These are phyloP conservation scores for Coniosporium apollinis DNA, from an alignment of 495 filamentous ascomycete genomes.

Conservation along the genomic window DNA sequence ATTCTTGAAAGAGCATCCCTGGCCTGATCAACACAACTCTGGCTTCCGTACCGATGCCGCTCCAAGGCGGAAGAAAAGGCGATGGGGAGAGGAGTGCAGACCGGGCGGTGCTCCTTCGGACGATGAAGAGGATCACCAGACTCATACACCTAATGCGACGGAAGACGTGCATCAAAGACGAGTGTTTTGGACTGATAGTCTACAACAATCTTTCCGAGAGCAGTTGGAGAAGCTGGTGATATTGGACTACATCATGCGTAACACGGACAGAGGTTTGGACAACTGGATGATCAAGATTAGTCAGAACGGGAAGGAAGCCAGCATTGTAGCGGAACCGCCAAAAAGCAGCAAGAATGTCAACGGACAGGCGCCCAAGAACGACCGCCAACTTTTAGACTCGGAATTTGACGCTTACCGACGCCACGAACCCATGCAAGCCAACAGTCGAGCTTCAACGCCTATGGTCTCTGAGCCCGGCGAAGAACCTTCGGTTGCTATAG, in stretches of 20 bases:
- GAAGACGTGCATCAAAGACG: conserved; percentile 30
- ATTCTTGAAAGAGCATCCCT: conserved; percentile 86
- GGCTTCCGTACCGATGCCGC: conserved; percentile 55
- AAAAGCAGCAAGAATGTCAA: conserved; percentile 38
- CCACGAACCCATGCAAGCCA: conserved; percentile 72
- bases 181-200: conserved; percentile 73
- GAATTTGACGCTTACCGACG: conserved; percentile 49
- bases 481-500: conserved; percentile 54
- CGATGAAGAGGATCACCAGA: conserved; percentile 51
- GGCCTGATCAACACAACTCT: conserved; percentile 86
- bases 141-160: conserved; percentile 24
- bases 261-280: conserved; percentile 90
- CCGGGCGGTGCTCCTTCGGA: conserved; percentile 49
- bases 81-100: conserved; percentile 76
- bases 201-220: conserved; percentile 87
- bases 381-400: too few species aligned
- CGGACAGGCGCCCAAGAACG: conserved; percentile 18
- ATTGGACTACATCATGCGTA: conserved; percentile 97
- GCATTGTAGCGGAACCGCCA: conserved; percentile 69
- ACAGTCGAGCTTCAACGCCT: conserved; percentile 43
- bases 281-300: conserved; percentile 99
- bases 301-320: conserved; percentile 61
- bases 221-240: conserved; percentile 96
- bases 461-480: conserved; percentile 26
- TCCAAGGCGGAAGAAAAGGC: conserved; percentile 50